Evolutionary conservation across 139 green algal species (phyloP).

Genomic region (Micromonas pusilla): DNA sequence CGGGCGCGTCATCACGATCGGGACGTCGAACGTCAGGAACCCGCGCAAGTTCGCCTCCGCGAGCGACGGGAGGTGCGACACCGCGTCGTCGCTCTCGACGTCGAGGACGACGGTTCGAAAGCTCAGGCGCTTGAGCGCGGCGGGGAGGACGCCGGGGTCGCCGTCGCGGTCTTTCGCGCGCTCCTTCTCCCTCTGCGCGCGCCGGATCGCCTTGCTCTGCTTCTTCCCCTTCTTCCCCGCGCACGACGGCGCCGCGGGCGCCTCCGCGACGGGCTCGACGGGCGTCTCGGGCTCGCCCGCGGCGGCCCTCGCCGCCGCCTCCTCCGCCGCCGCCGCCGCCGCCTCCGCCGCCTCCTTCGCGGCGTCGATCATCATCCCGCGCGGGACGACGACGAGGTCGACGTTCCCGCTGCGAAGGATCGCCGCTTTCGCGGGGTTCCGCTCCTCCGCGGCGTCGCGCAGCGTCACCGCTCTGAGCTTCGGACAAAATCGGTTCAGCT

Average conservation of each 20-base stretch:
- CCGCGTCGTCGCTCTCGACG: not conserved
- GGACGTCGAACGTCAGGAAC: not conserved
- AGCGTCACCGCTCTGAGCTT: slow-evolving; percentile 33
- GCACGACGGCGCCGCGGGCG: no score
- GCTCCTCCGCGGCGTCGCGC: slow-evolving; percentile 29
- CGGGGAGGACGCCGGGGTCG: not conserved
- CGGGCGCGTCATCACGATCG: not conserved
- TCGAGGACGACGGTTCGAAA: not conserved
- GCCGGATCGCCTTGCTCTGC: not conserved
- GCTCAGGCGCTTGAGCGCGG: not conserved
- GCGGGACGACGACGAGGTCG: slow-evolving; percentile 48
- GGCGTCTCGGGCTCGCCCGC: not conserved
- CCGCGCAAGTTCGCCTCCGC: not conserved
- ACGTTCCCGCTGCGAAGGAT: slow-evolving; percentile 38
- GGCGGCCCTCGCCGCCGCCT: not conserved
- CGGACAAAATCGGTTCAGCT: slow-evolving; percentile 24
- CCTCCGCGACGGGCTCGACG: not conserved
- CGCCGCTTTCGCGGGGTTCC: slow-evolving; percentile 28
- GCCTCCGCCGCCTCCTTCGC: not conserved
- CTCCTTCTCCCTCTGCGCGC: no score
- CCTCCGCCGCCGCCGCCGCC: not conserved
- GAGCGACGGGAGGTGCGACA: not conserved
- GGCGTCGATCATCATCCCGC: not conserved
- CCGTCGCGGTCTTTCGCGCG: not conserved
- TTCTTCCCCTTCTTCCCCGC: not conserved